phyloP scores from a whole-genome alignment of 352 stramenopile genomes.

The Phytophthora colocasiae region DNA sequence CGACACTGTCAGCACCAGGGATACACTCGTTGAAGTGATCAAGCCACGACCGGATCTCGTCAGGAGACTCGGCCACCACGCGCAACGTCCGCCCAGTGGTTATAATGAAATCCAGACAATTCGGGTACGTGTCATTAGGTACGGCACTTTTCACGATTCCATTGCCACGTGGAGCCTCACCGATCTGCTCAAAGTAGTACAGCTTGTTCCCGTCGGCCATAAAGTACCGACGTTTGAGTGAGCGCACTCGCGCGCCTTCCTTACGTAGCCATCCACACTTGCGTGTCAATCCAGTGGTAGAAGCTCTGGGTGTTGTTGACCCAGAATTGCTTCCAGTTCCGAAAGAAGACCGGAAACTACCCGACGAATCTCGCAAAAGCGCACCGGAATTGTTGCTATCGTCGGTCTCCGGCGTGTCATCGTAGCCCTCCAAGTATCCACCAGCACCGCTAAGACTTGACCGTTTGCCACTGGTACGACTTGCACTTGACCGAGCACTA shows the following conservation, averaged over 20 bases:
- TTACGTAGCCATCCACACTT: constrained; percentile 86
- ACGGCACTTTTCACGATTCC: constrained; percentile 60
- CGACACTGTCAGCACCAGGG: constrained; percentile 21
- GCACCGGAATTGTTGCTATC: constrained; percentile 20
- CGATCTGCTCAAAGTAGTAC: constrained; percentile 70
- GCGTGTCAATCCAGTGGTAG: constrained; percentile 22
- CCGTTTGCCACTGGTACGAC: constrained; percentile 4
- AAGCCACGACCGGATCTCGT: constrained; percentile 72
- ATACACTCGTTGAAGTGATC: constrained; percentile 51
- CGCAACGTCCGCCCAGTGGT: constrained; percentile 63
- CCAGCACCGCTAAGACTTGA: constrained; percentile 32
- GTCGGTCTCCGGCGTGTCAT: constrained; percentile 20
- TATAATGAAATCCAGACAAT: constrained; percentile 76
- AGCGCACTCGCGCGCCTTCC: constrained; percentile 74
- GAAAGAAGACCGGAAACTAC: constrained; percentile 21
- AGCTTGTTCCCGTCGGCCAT: constrained; percentile 62
- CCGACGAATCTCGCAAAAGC: constrained; percentile 21
- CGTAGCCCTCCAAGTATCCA: constrained; percentile 35
- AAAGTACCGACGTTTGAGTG: constrained; percentile 84
- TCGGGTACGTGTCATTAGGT: constrained; percentile 56
- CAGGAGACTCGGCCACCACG: constrained; percentile 64
- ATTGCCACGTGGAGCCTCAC: constrained; percentile 58
- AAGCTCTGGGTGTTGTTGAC: constrained; percentile 21
- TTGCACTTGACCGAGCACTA: constrained; percentile 18
- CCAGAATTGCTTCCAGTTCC: constrained; percentile 13